Base-by-base conservation (phyloP, 805 yeast species). In the Pichia ethanolica region DNA sequence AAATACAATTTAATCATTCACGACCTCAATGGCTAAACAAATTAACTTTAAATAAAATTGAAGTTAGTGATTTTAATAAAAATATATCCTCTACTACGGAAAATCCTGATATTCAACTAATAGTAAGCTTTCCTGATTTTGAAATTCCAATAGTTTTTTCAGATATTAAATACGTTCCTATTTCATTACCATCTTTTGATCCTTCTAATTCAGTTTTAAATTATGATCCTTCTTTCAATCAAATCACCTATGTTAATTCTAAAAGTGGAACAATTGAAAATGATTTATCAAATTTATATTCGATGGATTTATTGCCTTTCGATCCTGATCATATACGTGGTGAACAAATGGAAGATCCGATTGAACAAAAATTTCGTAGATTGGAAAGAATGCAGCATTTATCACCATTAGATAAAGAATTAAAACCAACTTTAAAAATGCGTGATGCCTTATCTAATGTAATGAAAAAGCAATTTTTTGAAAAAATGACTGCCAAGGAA, bases 361-460 rank as follows among this genome's bases (percentile, higher is more conserved):
- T 93, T 26, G 98, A 93, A 61, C 76, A 81, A 54, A 93, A 91
- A 63, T 89, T 85, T 61, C 80, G 96, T 56, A 81, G 84, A 50
- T 68, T 91, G 46, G 93, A 90, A 54, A 83, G 97, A 65, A 79
- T 86, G 44, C 88, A 90, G 56, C 84, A 86, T 59, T 79, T 83
- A 45, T 76, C 87, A 1, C 77, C 86, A 30, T 67, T 88, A 36
- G 98, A 90, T 61, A 81, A 80, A 56, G 97, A 89, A 50, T 72
- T 88, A 43, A 88, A 90, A 57, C 99, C 99, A 1, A 85, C 91
- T 20, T 84, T 96, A 4, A 85, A 82, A 58, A 73, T 83, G 35
- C 73, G 97, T 57, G 89, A 83, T 53, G 86, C 86, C 55, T 73
- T 91, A 47, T 73, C 78, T 50, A 73, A 70, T 42, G 87, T 90